Percentiles rank a stretch among this genome's conserved stretches.
Conservation (phyloP, 2,329 filamentous ascomycete genomes). For the Talaromyces sp. region DNA sequence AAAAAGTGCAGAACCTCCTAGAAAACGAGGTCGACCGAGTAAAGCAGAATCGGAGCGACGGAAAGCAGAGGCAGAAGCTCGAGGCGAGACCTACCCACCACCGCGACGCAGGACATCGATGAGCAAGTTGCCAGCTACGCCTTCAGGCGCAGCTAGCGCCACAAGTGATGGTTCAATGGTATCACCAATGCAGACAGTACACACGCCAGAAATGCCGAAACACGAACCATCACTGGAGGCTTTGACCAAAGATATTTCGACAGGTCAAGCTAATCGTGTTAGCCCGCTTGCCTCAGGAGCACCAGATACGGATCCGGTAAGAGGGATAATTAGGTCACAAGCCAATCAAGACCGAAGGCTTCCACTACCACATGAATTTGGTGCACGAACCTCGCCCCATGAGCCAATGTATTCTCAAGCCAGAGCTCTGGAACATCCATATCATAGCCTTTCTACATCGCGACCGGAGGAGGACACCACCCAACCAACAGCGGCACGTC, state of each 20-base stretch:
- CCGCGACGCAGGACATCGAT: slow-evolving; percentile 28
- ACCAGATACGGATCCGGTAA: slow-evolving; percentile 17
- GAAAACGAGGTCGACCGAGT: slow-evolving; percentile 44
- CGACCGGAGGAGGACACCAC: slow-evolving; percentile 8
- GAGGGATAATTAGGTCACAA: slow-evolving; percentile 18
- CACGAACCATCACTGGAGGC: slow-evolving; percentile 19
- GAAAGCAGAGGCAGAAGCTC: slow-evolving; percentile 36
- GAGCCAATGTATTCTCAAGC: slow-evolving; percentile 8
- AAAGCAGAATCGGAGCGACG: slow-evolving; percentile 42
- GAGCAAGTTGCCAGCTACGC: slow-evolving; percentile 29
- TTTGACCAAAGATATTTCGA: neutral
- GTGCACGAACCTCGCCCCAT: slow-evolving; percentile 6
- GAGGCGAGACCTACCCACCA: slow-evolving; percentile 39
- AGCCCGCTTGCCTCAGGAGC: neutral
- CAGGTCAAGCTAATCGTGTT: neutral
- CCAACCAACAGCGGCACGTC: slow-evolving; percentile 12
- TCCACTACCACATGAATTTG: slow-evolving; percentile 15
- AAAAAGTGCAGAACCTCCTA: slow-evolving; percentile 32
- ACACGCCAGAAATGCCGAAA: slow-evolving; percentile 20
- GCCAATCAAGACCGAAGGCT: slow-evolving; percentile 15
- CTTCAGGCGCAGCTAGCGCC: slow-evolving; percentile 31
- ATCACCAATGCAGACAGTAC: slow-evolving; percentile 21
- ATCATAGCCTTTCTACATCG: slow-evolving; percentile 2
- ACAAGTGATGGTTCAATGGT: slow-evolving; percentile 24
- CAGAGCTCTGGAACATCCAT: slow-evolving; percentile 4